phyloP scores from a whole-genome alignment of 164 flowering plant genomes.

The Euptelea pleiosperma region DNA sequence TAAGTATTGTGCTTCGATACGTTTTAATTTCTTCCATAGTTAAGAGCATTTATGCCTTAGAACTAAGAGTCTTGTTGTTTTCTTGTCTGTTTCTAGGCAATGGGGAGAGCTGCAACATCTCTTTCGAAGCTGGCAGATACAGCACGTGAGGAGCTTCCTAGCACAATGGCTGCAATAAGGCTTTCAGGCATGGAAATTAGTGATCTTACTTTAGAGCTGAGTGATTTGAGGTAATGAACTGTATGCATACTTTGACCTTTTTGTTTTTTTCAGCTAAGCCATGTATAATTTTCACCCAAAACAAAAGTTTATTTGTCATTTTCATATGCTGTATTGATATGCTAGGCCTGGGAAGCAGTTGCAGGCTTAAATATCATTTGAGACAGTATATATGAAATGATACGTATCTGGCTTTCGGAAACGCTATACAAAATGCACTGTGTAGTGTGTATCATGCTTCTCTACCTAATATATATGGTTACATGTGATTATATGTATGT shows the following conservation, averaged over 20 bases:
- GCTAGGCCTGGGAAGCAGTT: neutral
- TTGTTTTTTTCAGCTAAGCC: neutral
- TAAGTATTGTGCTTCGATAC: neutral
- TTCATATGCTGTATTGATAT: neutral
- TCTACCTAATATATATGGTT: too few relatives aligned
- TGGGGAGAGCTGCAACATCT: conserved; percentile 85
- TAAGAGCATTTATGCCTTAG: conserved; percentile 1
- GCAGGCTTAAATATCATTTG: neutral
- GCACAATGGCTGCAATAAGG: conserved; percentile 94
- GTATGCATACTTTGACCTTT: neutral
- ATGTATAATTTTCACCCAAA: too few relatives aligned
- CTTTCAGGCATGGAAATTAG: conserved; percentile 94
- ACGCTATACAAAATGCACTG: too few relatives aligned
- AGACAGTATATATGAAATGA: too few relatives aligned
- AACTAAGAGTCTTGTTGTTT: neutral
- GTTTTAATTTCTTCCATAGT: neutral
- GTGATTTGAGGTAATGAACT: conserved; percentile 70
- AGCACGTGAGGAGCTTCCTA: conserved; percentile 84
- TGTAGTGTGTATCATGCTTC: too few relatives aligned
- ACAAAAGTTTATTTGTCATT: neutral
- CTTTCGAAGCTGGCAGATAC: conserved; percentile 87
- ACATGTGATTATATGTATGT: too few relatives aligned
- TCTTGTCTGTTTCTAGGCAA: conserved; percentile 47
- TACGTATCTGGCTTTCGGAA: too few relatives aligned
- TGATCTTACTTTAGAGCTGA: conserved; percentile 86